Base-by-base conservation (phyloP, 2,329 filamentous ascomycete species). In the Ophiostoma sp. region DNA sequence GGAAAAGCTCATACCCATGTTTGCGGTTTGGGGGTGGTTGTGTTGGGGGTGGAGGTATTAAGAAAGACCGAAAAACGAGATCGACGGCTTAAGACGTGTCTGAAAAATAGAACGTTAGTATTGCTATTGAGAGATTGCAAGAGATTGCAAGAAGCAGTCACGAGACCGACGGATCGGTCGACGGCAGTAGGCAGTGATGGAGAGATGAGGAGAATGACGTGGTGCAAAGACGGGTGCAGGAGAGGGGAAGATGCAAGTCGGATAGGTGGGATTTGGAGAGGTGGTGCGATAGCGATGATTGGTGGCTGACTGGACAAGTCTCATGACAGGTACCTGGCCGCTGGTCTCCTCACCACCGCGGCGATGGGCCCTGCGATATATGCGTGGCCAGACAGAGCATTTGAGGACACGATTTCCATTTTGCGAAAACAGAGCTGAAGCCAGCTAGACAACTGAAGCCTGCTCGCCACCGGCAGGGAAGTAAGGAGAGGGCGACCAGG, bases 1-100 rank as follows among this genome's bases (percentile, higher is more conserved):
- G 79, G 94, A 98, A 85, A 98, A 93, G 80, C 91, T 89, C 83
- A 98, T 88, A 96, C 95, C 95, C 95, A 99, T 99, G 83, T 83
- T 94, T 85, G 87, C 86, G 86, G 82, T 78, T 27, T 23, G 44
- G 65, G 39, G 39, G 23, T 27, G 39, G 15, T 67, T 20, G 36
- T 41, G 65, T 44, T 41, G 65, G 23, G 33, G n/a, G 60, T 23
- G 52, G 33, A 66, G 62, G 23, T 48, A 64, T 36, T 57, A 67
- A 48, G 36, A 13, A 17, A 39, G 23, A 48, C 35, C 23, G 41
- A 54, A 13, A 64, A 68, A 67, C 67, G 68, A 71, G 68, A 69
- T 44, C 52, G 57, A 48, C 67, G 70, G 68, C 67, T 64, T 1
- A 23, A 62, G 35, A 65, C 33, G 62, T 39, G 62, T 65, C 62